A percentile compares a stretch with the other conserved stretches of the same genome.
Evolutionary conservation across 2,329 filamentous ascomycete species (phyloP).

Genomic region (Neonectria ditissima): DNA sequence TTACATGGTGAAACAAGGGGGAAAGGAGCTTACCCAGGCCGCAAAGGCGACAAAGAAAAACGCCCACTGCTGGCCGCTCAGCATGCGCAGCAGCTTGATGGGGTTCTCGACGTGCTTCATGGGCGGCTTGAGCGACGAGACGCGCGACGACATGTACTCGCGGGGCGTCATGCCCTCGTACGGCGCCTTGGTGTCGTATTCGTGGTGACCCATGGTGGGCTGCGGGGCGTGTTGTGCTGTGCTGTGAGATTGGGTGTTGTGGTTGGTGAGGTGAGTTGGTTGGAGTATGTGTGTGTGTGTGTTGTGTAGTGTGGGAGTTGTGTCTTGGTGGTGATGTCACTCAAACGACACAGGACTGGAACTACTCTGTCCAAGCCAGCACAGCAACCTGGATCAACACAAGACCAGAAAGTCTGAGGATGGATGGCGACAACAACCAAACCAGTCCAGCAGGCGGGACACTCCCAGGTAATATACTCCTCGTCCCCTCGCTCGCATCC

Average conservation of each 20-base stretch:
- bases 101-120: conserved; percentile 67
- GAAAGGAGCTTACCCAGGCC: conserved; percentile 70
- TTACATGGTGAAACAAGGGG: too few relatives aligned
- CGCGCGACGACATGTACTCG: conserved; percentile 63
- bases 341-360: background rate
- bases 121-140: conserved; percentile 68
- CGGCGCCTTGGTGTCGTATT: conserved; percentile 53
- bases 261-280: background rate
- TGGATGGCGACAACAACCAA: background rate
- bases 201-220: conserved; percentile 39
- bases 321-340: background rate
- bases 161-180: conserved; percentile 62
- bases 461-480: conserved; percentile 31
- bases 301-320: background rate
- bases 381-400: background rate
- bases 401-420: background rate
- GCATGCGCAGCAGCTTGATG: conserved; percentile 59
- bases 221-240: background rate
- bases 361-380: background rate
- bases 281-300: background rate
- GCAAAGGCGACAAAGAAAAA: conserved; percentile 67
- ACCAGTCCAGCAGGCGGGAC: background rate
- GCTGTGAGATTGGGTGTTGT: background rate
- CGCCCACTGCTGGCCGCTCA: conserved; percentile 64
- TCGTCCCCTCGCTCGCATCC: background rate